Percentiles rank a stretch among this genome's conserved stretches.
phyloP scores from a whole-genome alignment of 2,329 filamentous ascomycete genomes.

The Teratosphaeria destructans region DNA sequence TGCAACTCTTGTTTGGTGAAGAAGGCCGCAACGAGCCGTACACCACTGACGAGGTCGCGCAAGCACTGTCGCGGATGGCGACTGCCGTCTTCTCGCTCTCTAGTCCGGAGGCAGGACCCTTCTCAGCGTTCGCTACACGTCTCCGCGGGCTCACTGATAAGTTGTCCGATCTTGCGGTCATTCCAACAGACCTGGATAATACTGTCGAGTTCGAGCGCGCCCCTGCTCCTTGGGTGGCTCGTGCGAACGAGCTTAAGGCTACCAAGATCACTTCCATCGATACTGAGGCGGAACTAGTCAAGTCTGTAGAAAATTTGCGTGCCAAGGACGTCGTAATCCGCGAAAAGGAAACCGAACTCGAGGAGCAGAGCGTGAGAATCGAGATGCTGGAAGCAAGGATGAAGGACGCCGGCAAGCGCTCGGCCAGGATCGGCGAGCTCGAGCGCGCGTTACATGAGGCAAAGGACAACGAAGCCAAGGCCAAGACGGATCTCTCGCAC shows the following conservation, averaged over 20 bases:
- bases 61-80: slow-evolving; percentile 49
- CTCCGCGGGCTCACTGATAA: slow-evolving; percentile 54
- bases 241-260: slow-evolving; percentile 71
- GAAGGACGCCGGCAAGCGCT: slow-evolving; percentile 71
- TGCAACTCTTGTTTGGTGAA: slow-evolving; percentile 58
- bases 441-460: slow-evolving; percentile 35
- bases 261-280: slow-evolving; percentile 72
- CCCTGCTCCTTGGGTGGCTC: slow-evolving; percentile 70
- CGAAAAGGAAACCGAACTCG: slow-evolving; percentile 61
- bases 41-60: slow-evolving; percentile 56
- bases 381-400: slow-evolving; percentile 83
- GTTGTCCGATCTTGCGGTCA: slow-evolving; percentile 58
- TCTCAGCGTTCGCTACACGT: slow-evolving; percentile 57
- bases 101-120: slow-evolving; percentile 53
- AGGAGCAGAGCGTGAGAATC: slow-evolving; percentile 82
- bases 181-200: slow-evolving; percentile 39
- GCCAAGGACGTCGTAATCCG: slow-evolving; percentile 52
- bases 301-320: slow-evolving; percentile 68
- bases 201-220: slow-evolving; percentile 54
- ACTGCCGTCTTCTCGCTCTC: slow-evolving; percentile 39
- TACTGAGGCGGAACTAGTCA: slow-evolving; percentile 72
- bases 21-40: slow-evolving; percentile 60
- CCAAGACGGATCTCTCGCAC: slow-evolving; percentile 15
- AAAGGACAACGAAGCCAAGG: slow-evolving; percentile 47
- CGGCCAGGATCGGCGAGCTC: slow-evolving; percentile 56